These are phyloP conservation scores for Colletotrichum sidae DNA, from an alignment of 2,329 filamentous ascomycete genomes.

Conservation along the genomic window DNA sequence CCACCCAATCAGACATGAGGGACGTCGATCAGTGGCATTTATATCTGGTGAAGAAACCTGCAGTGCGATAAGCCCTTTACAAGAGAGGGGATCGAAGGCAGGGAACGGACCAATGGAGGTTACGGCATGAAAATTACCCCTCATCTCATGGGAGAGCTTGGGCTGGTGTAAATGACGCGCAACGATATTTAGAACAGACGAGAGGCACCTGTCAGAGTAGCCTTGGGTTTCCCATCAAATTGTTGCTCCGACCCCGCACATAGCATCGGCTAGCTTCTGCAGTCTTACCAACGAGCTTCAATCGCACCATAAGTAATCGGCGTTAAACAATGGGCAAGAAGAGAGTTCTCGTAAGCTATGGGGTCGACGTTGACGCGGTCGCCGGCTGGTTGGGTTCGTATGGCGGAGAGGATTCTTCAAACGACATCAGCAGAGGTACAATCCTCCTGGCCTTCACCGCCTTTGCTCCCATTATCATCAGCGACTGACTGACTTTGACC, in stretches of 20 bases:
- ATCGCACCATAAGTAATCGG: not conserved
- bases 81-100: too few relatives aligned
- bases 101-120: not conserved
- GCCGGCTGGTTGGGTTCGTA: conserved; percentile 82
- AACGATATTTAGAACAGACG: too few relatives aligned
- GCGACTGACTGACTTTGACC: not conserved
- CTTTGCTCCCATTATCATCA: not conserved
- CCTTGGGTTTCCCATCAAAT: too few relatives aligned
- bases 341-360: conserved; percentile 63
- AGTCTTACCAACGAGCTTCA: not conserved
- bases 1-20: too few relatives aligned
- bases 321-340: conserved; percentile 48
- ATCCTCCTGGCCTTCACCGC: not conserved
- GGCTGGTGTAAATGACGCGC: too few relatives aligned
- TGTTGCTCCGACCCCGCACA: not conserved
- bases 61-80: too few relatives aligned
- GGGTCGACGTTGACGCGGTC: conserved; percentile 81
- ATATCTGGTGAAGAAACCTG: not conserved
- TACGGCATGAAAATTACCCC: conserved; percentile 12
- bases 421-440: conserved; percentile 76
- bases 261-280: not conserved
- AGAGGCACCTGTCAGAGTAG: too few relatives aligned
- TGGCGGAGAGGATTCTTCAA: conserved; percentile 77
- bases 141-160: not conserved
- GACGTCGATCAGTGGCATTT: not conserved